These are phyloP conservation scores for Fusarium xylarioides DNA, from an alignment of 2,329 filamentous ascomycete genomes.

Conservation along the genomic window DNA sequence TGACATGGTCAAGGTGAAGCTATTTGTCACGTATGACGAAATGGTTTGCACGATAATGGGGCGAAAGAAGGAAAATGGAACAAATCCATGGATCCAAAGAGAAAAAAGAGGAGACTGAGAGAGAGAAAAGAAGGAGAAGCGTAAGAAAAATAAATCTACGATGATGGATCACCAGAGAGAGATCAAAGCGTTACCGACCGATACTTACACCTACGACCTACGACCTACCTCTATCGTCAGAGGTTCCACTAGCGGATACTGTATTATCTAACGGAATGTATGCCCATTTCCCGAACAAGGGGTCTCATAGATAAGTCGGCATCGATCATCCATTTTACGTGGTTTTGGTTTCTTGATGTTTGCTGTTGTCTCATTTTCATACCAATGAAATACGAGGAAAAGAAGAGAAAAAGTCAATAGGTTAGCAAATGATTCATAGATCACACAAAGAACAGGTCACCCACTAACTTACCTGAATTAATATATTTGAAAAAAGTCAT, in stretches of 20 bases:
- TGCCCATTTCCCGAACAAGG: slow-evolving; percentile 37
- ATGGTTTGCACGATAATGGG: neutral
- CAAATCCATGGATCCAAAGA: slow-evolving; percentile 11
- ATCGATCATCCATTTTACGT: slow-evolving; percentile 31
- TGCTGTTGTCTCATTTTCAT: neutral
- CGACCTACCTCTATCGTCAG: slow-evolving; percentile 9
- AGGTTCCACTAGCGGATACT: slow-evolving; percentile 31
- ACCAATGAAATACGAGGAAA: neutral
- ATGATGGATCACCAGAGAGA: neutral
- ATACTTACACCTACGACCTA: neutral
- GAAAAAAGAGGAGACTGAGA: neutral
- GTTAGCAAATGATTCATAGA: neutral
- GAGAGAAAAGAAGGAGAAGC: neutral
- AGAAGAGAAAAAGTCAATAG: neutral
- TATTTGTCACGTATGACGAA: slow-evolving; percentile 40
- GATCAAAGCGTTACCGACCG: slow-evolving; percentile 21
- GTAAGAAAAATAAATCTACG: neutral
- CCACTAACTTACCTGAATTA: neutral
- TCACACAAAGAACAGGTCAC: neutral
- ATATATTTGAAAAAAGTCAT: neutral
- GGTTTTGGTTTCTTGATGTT: slow-evolving; percentile 1
- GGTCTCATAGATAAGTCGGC: slow-evolving; percentile 42
- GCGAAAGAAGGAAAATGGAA: slow-evolving; percentile 30
- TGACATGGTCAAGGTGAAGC: slow-evolving; percentile 7
- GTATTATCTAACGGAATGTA: slow-evolving; percentile 45